These are phyloP conservation scores for Populus deltoides DNA, from an alignment of 345 rosid genomes.

Conservation along the genomic window DNA sequence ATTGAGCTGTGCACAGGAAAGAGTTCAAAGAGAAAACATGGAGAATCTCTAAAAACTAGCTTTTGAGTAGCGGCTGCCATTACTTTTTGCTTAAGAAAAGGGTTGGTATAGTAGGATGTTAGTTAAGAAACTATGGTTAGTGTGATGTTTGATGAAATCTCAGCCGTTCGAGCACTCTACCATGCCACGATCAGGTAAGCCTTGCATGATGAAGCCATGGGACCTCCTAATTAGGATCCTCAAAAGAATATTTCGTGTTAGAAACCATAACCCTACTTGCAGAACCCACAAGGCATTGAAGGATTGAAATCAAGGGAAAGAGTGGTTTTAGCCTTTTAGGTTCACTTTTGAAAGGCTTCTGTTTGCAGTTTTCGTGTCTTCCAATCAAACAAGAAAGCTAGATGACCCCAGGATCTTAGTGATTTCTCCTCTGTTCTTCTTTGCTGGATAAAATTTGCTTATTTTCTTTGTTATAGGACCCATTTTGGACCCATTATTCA, in stretches of 20 bases:
- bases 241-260: conserved; percentile 9
- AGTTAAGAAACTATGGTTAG: neutral
- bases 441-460: neutral
- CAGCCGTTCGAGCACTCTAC: neutral
- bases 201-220: neutral
- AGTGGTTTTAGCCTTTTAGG: neutral
- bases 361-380: conserved; percentile 3
- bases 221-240: conserved; percentile 3
- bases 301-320: conserved; percentile 15
- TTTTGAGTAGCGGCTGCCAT: neutral
- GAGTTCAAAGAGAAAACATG: neutral
- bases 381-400: conserved; percentile 14
- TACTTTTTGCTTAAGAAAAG: conserved; percentile 4
- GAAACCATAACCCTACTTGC: conserved; percentile 1
- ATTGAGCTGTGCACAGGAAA: conserved; percentile 1
- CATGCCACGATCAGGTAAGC: neutral
- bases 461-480: neutral
- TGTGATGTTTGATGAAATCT: neutral
- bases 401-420: conserved; percentile 17
- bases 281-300: neutral
- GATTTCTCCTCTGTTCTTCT: conserved; percentile 6
- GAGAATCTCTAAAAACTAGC: conserved; percentile 10
- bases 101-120: neutral
- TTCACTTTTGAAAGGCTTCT: neutral
- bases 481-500: neutral